Evolutionary conservation across 2,329 filamentous ascomycete genomes (phyloP).

Genomic region (Nakataea oryzae): DNA sequence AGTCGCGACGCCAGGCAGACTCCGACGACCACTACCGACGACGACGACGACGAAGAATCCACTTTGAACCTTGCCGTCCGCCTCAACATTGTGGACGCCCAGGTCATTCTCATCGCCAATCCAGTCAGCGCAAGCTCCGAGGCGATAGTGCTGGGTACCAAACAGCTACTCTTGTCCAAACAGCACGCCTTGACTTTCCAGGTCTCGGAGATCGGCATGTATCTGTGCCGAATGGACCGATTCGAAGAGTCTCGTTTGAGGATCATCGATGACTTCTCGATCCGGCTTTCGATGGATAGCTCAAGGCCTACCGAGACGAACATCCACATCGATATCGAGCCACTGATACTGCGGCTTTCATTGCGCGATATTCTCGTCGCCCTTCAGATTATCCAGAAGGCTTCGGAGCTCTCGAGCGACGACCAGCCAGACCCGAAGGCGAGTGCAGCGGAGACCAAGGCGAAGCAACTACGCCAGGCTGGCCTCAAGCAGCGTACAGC

Average conservation of each 20-base stretch:
- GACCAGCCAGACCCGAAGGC: slow-evolving; percentile 29
- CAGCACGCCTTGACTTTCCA: slow-evolving; percentile 93
- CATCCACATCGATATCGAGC: slow-evolving; percentile 82
- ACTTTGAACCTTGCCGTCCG: slow-evolving; percentile 76
- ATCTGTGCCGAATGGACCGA: slow-evolving; percentile 94
- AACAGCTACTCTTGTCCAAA: slow-evolving; percentile 84
- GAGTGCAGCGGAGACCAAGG: slow-evolving; percentile 39
- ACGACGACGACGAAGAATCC: slow-evolving; percentile 20
- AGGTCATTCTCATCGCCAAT: slow-evolving; percentile 93
- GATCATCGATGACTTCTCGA: slow-evolving; percentile 92
- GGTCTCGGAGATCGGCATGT: slow-evolving; percentile 93
- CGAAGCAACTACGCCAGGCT: slow-evolving; percentile 37
- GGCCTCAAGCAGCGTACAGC: slow-evolving; percentile 45
- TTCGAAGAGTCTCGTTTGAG: slow-evolving; percentile 85
- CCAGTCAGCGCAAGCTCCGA: slow-evolving; percentile 83
- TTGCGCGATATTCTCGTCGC: slow-evolving; percentile 90
- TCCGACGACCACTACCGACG: neutral
- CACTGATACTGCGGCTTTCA: slow-evolving; percentile 80
- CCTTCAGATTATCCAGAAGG: slow-evolving; percentile 83
- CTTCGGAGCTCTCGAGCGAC: slow-evolving; percentile 72
- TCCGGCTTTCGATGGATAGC: slow-evolving; percentile 78
- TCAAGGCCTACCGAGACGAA: slow-evolving; percentile 55
- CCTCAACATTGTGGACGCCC: slow-evolving; percentile 89
- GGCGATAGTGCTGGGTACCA: slow-evolving; percentile 88
- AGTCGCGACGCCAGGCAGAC: slow-evolving; percentile 8